Base-by-base conservation (phyloP, 768 basidiomycete species). In the Ramaria rubella region DNA sequence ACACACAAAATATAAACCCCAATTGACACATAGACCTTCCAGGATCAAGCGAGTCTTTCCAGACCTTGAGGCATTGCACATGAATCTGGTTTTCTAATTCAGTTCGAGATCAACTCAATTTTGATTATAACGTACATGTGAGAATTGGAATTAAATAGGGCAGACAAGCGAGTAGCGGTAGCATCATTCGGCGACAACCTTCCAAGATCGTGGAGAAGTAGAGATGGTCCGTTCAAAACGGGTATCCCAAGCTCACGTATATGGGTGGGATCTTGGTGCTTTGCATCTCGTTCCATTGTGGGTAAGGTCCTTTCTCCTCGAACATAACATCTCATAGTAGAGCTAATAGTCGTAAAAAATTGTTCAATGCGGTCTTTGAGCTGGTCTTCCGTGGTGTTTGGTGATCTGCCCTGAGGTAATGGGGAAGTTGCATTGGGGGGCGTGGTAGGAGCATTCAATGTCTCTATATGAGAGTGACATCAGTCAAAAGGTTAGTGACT, bases 1-100 rank as follows among this genome's bases (percentile, higher is more conserved):
- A 48, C 19, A 19, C 11, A 48, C 45, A 27, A 55, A 34, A 55
- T 55, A 55, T 27, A 55, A 55, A 3, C 54, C 54, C 54, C 54
- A 55, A n/a, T 15, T n/a, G 14, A 17, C 12, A 21, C 12, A 21
- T 7, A 55, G 54, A n/a, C 54, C 44, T 12, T 55, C 54, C 12
- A 55, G 44, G 8, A 55, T 7, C 14, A 48, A 23, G 19, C 54
- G 54, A 15, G 54, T 55, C 43, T 55, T 55, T 15, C 54, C 54
- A n/a, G 54, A 52, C 17, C 54, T 42, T 14, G 54, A 46, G 8
- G 54, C 45, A 29, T 55, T 51, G 49, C 29, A 51, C 21, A 51
- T 12, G 31, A 51, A 21, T 21, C 45, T 48, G 45, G 45, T 15
- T 11, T 48, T 11, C 36, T 11, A 38, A 38, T 11, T n/a, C n/a